Evolutionary conservation across 1,284 basidiomycete genomes (phyloP).

Genomic region (Ceratobasidium sp.): DNA sequence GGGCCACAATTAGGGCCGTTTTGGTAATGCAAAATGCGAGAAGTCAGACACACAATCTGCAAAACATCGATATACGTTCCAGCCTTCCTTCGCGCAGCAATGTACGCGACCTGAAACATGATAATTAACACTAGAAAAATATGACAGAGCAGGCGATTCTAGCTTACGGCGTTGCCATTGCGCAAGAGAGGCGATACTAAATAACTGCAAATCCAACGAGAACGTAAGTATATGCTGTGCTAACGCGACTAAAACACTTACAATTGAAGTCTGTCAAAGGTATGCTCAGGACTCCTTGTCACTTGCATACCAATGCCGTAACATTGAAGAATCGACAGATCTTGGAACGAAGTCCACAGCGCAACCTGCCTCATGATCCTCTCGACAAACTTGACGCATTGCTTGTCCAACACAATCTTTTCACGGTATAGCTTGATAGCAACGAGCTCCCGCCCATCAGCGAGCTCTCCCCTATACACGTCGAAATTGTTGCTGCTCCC

Average conservation of each 20-base stretch:
- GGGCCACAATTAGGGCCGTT: too few species aligned
- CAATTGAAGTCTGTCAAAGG: conserved; percentile 22
- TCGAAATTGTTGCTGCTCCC: not conserved
- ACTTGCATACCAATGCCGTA: conserved; percentile 30
- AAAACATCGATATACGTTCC: not conserved
- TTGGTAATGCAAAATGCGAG: too few species aligned
- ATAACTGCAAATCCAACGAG: conserved; percentile 20
- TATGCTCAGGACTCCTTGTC: not conserved
- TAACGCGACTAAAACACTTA: not conserved
- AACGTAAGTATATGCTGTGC: too few species aligned
- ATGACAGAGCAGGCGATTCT: too few species aligned
- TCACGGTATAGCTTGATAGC: conserved; percentile 26
- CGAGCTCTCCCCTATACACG: not conserved
- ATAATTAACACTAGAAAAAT: not conserved
- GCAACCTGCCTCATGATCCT: conserved; percentile 27
- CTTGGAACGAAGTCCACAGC: conserved; percentile 19
- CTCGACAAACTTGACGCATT: conserved; percentile 13
- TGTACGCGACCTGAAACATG: not conserved
- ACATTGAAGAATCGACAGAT: conserved; percentile 18
- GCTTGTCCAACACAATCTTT: not conserved
- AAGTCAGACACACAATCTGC: conserved; percentile 1
- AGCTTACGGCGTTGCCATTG: conserved; percentile 13
- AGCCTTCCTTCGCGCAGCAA: not conserved
- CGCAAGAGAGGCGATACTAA: conserved; percentile 21
- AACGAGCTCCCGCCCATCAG: not conserved